Evolutionary conservation across 2,329 filamentous ascomycete genomes (phyloP).

Genomic region (Neurospora sp.): DNA sequence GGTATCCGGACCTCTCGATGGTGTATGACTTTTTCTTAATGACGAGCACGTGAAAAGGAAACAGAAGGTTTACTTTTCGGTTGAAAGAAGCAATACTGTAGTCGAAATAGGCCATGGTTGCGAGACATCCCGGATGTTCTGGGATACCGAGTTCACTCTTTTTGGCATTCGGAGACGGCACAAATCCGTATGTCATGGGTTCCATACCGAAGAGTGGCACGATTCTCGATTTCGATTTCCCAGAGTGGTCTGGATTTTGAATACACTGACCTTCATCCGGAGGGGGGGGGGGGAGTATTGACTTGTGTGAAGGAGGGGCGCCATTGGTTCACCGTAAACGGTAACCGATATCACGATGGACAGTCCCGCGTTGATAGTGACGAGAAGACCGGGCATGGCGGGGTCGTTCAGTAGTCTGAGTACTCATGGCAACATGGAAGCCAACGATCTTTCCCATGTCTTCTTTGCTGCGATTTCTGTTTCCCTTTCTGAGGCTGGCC

Average conservation of each 20-base stretch:
- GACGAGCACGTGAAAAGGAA: background rate
- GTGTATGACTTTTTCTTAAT: background rate
- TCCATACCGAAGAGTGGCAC: background rate
- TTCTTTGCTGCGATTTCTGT: background rate
- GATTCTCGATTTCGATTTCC: background rate
- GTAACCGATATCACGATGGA: background rate
- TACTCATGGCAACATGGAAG: background rate
- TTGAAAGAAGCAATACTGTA: background rate
- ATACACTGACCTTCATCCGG: background rate
- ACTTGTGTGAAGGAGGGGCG: background rate
- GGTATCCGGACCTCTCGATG: background rate
- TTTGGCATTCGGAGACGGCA: background rate
- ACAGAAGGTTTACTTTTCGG: background rate
- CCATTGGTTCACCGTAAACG: background rate
- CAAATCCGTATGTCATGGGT: background rate
- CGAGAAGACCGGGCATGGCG: background rate
- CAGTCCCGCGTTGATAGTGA: background rate
- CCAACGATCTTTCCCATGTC: background rate
- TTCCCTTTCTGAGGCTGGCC: background rate
- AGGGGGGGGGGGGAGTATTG: background rate
- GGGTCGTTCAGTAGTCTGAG: background rate
- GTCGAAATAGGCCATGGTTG: background rate
- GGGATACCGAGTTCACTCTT: background rate
- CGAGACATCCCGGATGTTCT: background rate
- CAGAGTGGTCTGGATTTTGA: background rate